phyloP scores from a whole-genome alignment of 106 monocot species.

The Dendrobium chrysotoxum region DNA sequence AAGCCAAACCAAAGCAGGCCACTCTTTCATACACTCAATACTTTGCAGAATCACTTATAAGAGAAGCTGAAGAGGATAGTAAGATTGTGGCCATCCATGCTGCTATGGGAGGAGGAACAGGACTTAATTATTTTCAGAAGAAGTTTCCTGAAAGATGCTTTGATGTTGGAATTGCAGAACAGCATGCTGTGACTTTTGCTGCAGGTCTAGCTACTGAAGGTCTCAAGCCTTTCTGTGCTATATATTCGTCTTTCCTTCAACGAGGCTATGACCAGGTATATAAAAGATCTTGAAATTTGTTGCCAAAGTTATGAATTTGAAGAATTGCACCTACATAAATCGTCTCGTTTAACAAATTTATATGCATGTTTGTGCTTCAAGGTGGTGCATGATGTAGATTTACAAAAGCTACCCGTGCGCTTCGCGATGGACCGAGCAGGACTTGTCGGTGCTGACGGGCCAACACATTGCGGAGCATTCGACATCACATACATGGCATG shows the following conservation, averaged over 20 bases:
- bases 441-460: constrained; percentile 87
- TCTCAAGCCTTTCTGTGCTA: constrained; percentile 93
- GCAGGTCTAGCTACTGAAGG: constrained; percentile 86
- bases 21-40: constrained; percentile 74
- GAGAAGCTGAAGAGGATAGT: constrained; percentile 66
- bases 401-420: constrained; percentile 72
- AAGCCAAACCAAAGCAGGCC: constrained; percentile 52
- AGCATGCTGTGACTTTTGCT: constrained; percentile 92
- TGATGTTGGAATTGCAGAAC: constrained; percentile 92
- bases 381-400: constrained; percentile 87
- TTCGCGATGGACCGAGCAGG: constrained; percentile 83
- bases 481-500: constrained; percentile 87
- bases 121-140: constrained; percentile 76
- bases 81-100: constrained; percentile 85
- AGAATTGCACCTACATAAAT: no score
- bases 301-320: no score
- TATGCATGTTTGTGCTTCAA: not conserved
- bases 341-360: not conserved
- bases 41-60: constrained; percentile 67
- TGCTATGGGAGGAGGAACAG: constrained; percentile 93
- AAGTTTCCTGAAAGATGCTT: constrained; percentile 74
- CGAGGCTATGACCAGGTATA: constrained; percentile 87
- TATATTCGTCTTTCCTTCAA: constrained; percentile 91
- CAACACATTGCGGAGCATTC: constrained; percentile 86
- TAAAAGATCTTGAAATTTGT: no score